These are phyloP conservation scores for Microdochium nivale DNA, from an alignment of 2,329 filamentous ascomycete species.

Conservation along the genomic window DNA sequence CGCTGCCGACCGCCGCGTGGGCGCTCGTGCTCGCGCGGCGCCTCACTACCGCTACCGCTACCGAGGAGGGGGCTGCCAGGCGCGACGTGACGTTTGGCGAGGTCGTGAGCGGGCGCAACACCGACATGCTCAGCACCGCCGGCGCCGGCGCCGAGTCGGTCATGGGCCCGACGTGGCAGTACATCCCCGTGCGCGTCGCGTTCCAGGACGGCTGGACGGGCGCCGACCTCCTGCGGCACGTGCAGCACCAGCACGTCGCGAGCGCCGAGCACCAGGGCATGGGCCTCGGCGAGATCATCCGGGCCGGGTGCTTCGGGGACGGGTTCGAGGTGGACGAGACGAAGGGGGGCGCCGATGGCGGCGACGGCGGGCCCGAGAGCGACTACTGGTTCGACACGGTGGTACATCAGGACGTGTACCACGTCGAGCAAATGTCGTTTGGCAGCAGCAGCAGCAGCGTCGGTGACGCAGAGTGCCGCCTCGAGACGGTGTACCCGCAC, in stretches of 20 bases:
- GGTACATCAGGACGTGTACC: slow-evolving; percentile 51
- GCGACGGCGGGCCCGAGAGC: slow-evolving; percentile 33
- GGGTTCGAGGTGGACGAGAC: not conserved
- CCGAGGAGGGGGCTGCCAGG: slow-evolving; percentile 10
- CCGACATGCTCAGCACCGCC: slow-evolving; percentile 44
- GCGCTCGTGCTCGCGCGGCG: slow-evolving; percentile 51
- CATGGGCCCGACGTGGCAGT: slow-evolving; percentile 59
- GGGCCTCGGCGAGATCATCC: slow-evolving; percentile 44
- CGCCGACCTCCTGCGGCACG: slow-evolving; percentile 39
- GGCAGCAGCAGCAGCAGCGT: slow-evolving; percentile 18
- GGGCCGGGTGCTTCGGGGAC: slow-evolving; percentile 4
- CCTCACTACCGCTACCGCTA: slow-evolving; percentile 13
- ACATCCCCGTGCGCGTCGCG: slow-evolving; percentile 53
- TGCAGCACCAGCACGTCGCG: slow-evolving; percentile 49
- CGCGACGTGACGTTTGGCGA: slow-evolving; percentile 58
- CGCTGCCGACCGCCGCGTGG: slow-evolving; percentile 60
- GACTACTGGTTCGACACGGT: slow-evolving; percentile 43
- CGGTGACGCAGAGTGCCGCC: slow-evolving; percentile 12
- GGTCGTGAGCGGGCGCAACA: slow-evolving; percentile 56
- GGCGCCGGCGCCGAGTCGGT: slow-evolving; percentile 48
- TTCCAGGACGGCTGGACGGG: slow-evolving; percentile 43
- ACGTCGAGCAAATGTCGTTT: slow-evolving; percentile 46
- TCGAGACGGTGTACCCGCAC: slow-evolving; percentile 53
- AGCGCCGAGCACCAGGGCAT: slow-evolving; percentile 46
- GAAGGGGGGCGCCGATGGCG: no score